phyloP scores from a whole-genome alignment of 176 grass and related monocot species.

The Eremochloa ophiuroides region DNA sequence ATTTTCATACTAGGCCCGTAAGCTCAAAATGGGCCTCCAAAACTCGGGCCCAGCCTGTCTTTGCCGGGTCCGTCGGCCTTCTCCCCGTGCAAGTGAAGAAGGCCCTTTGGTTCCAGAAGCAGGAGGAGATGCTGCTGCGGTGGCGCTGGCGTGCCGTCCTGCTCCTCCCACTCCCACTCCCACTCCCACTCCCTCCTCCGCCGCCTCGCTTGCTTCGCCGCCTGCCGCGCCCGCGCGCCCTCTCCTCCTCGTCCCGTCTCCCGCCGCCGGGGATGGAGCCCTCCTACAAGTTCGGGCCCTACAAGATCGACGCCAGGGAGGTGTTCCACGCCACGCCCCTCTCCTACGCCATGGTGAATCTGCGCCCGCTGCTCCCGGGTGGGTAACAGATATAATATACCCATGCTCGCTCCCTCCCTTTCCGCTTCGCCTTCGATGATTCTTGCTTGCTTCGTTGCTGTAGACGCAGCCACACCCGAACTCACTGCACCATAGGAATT shows the following conservation, averaged over 20 bases:
- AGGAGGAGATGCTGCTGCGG: neutral
- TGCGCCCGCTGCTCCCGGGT: conserved; percentile 76
- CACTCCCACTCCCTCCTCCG: too few species aligned
- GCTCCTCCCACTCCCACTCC: neutral
- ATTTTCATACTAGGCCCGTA: too few species aligned
- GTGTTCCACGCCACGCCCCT: conserved; percentile 74
- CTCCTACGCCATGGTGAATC: conserved; percentile 92
- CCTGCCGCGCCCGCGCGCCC: neutral
- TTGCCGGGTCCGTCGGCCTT: too few species aligned
- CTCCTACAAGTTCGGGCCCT: conserved; percentile 64
- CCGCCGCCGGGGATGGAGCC: conserved; percentile 21
- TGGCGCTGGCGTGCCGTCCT: neutral
- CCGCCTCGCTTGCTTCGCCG: conserved; percentile 14
- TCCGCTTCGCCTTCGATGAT: neutral
- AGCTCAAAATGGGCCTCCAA: too few species aligned
- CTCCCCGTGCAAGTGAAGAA: too few species aligned
- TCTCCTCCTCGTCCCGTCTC: neutral
- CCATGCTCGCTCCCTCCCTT: neutral
- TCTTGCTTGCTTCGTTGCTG: neutral
- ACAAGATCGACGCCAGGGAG: conserved; percentile 72
- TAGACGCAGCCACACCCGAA: neutral
- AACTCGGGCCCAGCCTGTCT: too few species aligned
- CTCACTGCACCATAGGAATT: neutral
- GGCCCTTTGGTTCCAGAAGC: too few species aligned
- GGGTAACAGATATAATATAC: neutral